Evolutionary conservation across 345 rosid genomes (phyloP).

Genomic region (Arabidopsis suecica): DNA sequence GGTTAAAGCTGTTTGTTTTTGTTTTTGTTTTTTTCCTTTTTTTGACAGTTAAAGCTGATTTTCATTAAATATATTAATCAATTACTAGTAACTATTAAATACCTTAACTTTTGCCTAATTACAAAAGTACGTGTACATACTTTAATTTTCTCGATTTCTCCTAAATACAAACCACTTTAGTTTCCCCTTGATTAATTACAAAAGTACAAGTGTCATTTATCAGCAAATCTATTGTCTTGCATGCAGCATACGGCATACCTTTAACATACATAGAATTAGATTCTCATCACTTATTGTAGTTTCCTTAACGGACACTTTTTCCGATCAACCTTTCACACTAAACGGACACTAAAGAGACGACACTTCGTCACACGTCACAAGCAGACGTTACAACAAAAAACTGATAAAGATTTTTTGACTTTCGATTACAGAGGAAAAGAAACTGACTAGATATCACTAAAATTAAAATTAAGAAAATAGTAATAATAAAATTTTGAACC

Average conservation of each 20-base stretch:
- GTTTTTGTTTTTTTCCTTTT: too few species aligned
- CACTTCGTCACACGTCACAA: not conserved
- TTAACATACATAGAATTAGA: conserved; percentile 16
- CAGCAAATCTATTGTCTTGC: conserved; percentile 27
- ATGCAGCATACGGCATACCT: conserved; percentile 21
- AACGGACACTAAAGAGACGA: not conserved
- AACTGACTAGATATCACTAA: not conserved
- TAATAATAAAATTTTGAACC: not conserved
- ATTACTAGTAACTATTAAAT: not conserved
- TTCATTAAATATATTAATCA: not conserved
- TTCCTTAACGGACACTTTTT: conserved; percentile 25
- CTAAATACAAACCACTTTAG: conserved; percentile 20
- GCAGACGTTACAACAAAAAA: not conserved
- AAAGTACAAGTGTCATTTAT: conserved; percentile 15
- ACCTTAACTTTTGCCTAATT: not conserved
- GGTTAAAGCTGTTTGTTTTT: not conserved
- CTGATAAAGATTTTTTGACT: conserved; percentile 27
- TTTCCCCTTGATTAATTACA: conserved; percentile 5
- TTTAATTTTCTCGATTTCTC: not conserved
- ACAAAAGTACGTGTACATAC: not conserved
- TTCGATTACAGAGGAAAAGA: conserved; percentile 1
- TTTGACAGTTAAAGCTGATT: conserved; percentile 21
- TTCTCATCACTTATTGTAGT: conserved; percentile 15
- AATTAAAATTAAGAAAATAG: not conserved
- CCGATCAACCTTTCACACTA: conserved; percentile 12